Base-by-base conservation (phyloP, 2,329 filamentous ascomycete species). In the Xylariaceae sp. region DNA sequence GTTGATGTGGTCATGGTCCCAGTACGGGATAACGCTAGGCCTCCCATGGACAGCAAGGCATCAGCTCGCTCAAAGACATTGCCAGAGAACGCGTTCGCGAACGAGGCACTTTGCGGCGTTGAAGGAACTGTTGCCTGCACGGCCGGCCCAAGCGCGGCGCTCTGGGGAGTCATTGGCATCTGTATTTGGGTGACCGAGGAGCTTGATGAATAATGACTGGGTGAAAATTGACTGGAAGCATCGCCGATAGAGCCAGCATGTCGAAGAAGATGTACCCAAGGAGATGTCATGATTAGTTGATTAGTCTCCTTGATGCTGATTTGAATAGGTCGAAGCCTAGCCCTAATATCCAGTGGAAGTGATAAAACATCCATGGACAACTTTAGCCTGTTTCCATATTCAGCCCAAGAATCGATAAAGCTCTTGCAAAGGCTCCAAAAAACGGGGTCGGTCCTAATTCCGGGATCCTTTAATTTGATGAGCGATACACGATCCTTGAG, bases 101-200 rank as follows among this genome's bases (percentile, higher is more conserved):
- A 85, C 0, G 81, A 82, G 2, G 75, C 79, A 57, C 77, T 83
- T 67, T 85, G 79, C 9, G 86, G 85, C 0, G 86, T 90, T 2
- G 83, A 90, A 3, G 91, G 89, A 10, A 96, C 88, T 0, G 91
- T 97, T 1, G 93, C 92, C 73, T 96, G 92, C 52, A 92, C 90
- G 19, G 93, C 93, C 5, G 93, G 91, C 0, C 93, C 93, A 4
- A 97, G 80, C 1, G 93, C 93, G 16, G 92, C 93, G 65, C 90
- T 95, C 59, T 96, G 83, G 7, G 93, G 93, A 1, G 93, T 97
- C 67, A 95, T 91, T 7, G 93, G 92, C 40, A 92, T 65, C 50
- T 75, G 74, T 40, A 70, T 60, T 48, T 67, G 70, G 9, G 69
- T 60, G 41, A 66, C 62, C 26, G 69, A 68, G 10, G 72, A 71